Conservation (phyloP, 2,329 filamentous ascomycete genomes). For the Penicillium olsonii region DNA sequence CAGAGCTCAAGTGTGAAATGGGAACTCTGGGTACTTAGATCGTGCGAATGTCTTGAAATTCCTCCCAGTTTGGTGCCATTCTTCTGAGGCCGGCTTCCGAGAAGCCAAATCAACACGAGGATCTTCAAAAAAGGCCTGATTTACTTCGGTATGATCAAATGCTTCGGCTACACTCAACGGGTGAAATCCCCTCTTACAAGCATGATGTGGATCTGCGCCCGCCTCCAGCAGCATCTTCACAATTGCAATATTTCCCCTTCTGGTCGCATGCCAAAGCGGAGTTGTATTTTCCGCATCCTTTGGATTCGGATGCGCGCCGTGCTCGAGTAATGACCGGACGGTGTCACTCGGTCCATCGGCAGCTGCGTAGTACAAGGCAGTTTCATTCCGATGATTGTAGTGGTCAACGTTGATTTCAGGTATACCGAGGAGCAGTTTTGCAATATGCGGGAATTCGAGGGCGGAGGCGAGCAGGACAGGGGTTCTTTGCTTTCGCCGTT, state of each 20-base stretch:
- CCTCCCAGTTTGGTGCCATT: neutral
- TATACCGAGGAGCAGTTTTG: neutral
- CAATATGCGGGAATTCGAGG: neutral
- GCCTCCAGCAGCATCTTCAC: conserved; percentile 1
- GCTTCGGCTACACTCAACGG: neutral
- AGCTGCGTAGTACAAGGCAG: neutral
- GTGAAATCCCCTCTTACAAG: neutral
- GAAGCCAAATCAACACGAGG: neutral
- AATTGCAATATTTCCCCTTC: neutral
- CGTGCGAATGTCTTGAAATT: neutral
- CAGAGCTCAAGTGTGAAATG: too few species aligned
- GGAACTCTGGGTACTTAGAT: too few species aligned
- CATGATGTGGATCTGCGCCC: neutral
- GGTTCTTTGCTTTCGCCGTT: neutral
- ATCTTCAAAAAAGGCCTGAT: neutral
- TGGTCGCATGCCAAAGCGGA: neutral
- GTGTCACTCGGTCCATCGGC: neutral
- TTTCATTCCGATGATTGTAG: neutral
- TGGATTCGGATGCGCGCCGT: neutral
- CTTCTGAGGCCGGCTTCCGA: neutral
- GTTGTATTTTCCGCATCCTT: neutral
- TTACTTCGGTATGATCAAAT: neutral
- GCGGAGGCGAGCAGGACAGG: neutral
- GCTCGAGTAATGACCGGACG: neutral
- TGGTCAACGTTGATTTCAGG: neutral